phyloP scores from a whole-genome alignment of 148 eudicot species.

The Vaccinium macrocarpon region DNA sequence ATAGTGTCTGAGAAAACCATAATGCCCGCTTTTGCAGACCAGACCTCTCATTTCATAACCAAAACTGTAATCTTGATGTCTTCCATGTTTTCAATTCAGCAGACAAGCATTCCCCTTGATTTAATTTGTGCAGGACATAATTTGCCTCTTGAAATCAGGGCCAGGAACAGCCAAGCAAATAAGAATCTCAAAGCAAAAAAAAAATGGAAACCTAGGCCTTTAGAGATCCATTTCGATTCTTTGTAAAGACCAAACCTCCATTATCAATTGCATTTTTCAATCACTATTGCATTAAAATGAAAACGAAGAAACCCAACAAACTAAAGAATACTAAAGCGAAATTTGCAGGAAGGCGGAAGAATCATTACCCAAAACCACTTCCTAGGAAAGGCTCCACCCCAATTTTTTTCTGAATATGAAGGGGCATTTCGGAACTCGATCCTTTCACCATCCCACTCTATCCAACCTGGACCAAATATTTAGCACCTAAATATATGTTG shows the following conservation, averaged over 20 bases:
- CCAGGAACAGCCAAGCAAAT: neutral
- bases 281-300: neutral
- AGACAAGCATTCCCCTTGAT: too few species aligned
- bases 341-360: constrained; percentile 12
- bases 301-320: neutral
- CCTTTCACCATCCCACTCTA: constrained; percentile 95
- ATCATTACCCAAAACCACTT: constrained; percentile 92
- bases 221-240: neutral
- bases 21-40: neutral
- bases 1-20: neutral
- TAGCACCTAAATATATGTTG: constrained; percentile 6
- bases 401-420: constrained; percentile 87
- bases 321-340: neutral
- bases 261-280: neutral
- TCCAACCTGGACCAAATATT: constrained; percentile 74
- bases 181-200: neutral
- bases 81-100: neutral
- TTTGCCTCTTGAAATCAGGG: neutral
- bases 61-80: neutral
- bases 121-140: neutral
- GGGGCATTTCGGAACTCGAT: constrained; percentile 92
- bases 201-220: constrained; percentile 7
- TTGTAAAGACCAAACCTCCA: neutral
- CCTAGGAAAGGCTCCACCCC: constrained; percentile 94
- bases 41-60: neutral